Evolutionary conservation across 1,284 basidiomycete species (phyloP), one percentile per base, ranked within the genome.

Genomic region (Caloboletus firmus): DNA sequence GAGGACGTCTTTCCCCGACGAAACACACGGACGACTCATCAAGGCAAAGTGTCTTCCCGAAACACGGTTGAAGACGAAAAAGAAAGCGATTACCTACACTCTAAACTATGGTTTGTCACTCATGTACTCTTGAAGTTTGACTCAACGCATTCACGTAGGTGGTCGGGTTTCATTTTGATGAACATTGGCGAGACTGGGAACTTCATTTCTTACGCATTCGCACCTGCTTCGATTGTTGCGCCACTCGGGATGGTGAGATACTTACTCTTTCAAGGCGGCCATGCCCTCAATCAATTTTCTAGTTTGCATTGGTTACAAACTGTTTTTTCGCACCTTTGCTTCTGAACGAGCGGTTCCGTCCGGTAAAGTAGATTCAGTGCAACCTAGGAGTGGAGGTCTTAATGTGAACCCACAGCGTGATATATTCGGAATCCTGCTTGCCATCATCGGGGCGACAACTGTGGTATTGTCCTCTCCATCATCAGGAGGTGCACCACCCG

Each of bases 141-240:
- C 4, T 30, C 36, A 24, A 56, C 47, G 41, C 17, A 15, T 55
- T 42, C 41, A n/a, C 51, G 5, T 51, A 91, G 95, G 95, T 97
- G 95, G 94, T 64, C 83, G 8, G 96, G 96, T 0, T 88, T 98
- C 58, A 64, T 84, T 12, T 77, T 98, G 43, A 96, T 98, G 87
- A 91, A 92, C 59, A 58, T 97, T 12, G 96, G 96, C 15, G 96
- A 99, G 75, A 73, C 85, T 24, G 89, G 89, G 13, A 98, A 98
- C 68, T 98, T 98, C 59, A 82, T 94, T 52, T 90, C 91, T 2
- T 98, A 93, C 61, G 90, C 84, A 1, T 91, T 88, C 59, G 88
- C 95, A 7, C 95, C 96, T 4, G 95, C 95, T 9, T 93, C 89
- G 20, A 78, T 98, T 13, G 94, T 98, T n/a, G 95, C 96, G 1